Evolutionary conservation across 345 rosid genomes (phyloP), one percentile per base, ranked within the genome.

Genomic region (Citrus maxima): DNA sequence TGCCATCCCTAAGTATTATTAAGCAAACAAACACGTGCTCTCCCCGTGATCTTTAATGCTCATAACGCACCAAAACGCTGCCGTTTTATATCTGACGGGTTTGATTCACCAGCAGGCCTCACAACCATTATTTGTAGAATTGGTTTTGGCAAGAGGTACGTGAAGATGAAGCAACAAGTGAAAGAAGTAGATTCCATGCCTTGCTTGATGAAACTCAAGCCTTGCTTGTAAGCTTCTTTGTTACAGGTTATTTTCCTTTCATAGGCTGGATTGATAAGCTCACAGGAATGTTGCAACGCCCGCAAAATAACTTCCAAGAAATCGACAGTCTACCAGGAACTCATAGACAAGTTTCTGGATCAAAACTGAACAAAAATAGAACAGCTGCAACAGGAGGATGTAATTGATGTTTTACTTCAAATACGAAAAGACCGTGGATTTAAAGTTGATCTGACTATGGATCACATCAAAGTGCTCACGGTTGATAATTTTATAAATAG

Each of bases 281-380:
- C 32, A 79, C 72, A 0, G 90, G 91, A 5, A n/a, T 83, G 49
- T 13, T 71, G 7, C 10, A 40, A 22, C 75, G 86, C 6, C 80
- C 88, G 16, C 87, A 80, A 22, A 87, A 78, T 27, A 77, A 64
- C 27, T 83, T 83, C 70, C 69, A 51, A 3, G 80, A 82, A 70
- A 76, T 83, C 10, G 93, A 91, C 65, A 65, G 82, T 91, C 78
- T 88, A 84, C 42, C 83, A 85, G 54, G 73, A 80, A 40, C 80
- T 84, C 49, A 81, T 90, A 54, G 83, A 81, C 5, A 58, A 88
- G 0, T 91, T 90, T 70, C 80, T 78, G 54, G 76, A 74, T 80
- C 73, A 61, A 63, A 70, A 28, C 1, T 65, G 80, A 14, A 34
- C 32, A 32, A 76, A 64, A 61, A 2, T 7, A 49, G 18, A 40